A percentile compares a stretch with the other conserved stretches of the same genome.
These are phyloP conservation scores for Schwanniomyces etchellsii DNA, from an alignment of 1,139 yeast genomes.

Conservation along the genomic window DNA sequence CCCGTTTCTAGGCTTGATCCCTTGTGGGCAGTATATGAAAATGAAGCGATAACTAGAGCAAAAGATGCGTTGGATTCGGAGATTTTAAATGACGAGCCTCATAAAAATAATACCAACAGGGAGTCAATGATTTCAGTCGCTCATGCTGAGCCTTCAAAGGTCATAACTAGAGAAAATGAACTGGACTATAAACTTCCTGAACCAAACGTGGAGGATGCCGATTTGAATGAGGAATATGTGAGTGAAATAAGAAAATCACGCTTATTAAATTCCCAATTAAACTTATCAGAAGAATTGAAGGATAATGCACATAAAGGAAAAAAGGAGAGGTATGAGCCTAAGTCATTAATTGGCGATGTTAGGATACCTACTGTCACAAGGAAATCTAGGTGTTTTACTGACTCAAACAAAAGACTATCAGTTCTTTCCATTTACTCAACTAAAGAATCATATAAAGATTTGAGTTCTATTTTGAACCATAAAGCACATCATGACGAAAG, in stretches of 20 bases:
- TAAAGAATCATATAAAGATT: slow-evolving; percentile 56
- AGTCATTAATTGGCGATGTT: slow-evolving; percentile 51
- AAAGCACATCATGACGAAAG: slow-evolving; percentile 26
- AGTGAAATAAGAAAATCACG: slow-evolving; percentile 37
- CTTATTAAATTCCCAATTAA: slow-evolving; percentile 37
- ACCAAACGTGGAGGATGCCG: slow-evolving; percentile 31
- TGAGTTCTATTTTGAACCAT: slow-evolving; percentile 47
- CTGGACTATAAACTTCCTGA: slow-evolving; percentile 30
- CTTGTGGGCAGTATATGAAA: slow-evolving; percentile 43
- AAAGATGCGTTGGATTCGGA: slow-evolving; percentile 40
- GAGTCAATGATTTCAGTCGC: slow-evolving; percentile 36
- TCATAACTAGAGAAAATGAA: neutral
- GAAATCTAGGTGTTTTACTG: slow-evolving; percentile 57
- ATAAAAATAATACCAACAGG: slow-evolving; percentile 22
- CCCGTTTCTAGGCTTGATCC: slow-evolving; percentile 76
- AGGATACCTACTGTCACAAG: slow-evolving; percentile 67
- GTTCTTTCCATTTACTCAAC: slow-evolving; percentile 68
- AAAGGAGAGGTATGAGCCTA: slow-evolving; percentile 13
- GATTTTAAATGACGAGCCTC: slow-evolving; percentile 5
- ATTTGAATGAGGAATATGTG: slow-evolving; percentile 41
- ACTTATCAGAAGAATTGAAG: slow-evolving; percentile 25
- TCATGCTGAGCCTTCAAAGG: slow-evolving; percentile 8
- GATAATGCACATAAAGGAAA: slow-evolving; percentile 14
- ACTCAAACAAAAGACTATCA: slow-evolving; percentile 61
- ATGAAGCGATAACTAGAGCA: slow-evolving; percentile 43